Evolutionary conservation across 257 asterid genomes (phyloP), one percentile per base, ranked within the genome.

Genomic region (Nicotiana noctiflora): DNA sequence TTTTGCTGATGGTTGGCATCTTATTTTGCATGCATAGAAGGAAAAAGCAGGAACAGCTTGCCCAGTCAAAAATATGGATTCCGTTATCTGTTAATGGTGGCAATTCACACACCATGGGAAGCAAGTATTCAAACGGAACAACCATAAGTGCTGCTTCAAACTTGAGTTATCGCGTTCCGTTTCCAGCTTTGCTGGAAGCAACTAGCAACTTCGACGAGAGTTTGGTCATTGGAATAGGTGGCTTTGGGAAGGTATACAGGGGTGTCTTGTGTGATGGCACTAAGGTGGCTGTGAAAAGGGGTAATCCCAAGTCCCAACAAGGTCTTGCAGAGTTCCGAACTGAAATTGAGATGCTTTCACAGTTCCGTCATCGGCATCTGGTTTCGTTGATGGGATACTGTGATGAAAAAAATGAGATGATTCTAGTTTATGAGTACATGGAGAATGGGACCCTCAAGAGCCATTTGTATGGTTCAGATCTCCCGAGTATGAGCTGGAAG

Each of bases 341-440:
- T 3, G 98, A 93, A 82, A 93, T 93, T 2, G 98, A 92, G 87
- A 93, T 92, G 98, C 94, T 93, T 75, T 92, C 98, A 8, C 90
- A 92, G 62, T 92, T 93, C 86, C 90, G 98, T 3, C 98, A 92
- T 76, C 92, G 95, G 75, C 95, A 93, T 88, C 83, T 93, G 81
- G 98, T 93, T 25, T 93, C 97, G 1, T 83, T 93, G 77, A 92
- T 93, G 15, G 98, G 98, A 4, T 93, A 93, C 40, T 93, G 98
- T 68, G 94, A 92, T 68, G 97, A 93, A 76, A 93, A 81, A 85
- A 92, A 80, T 44, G 98, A 93, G 85, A 93, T 93, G 98, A 93
- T 93, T 64, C 87, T 93, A 1, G 86, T 93, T 27, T 93, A 93
- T 29, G 96, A 93, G 72, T 93, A 90, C 84, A 93, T 93, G 98